Evolutionary conservation across 1,284 basidiomycete species (phyloP).

Genomic region (Pisolithus thermaeus): DNA sequence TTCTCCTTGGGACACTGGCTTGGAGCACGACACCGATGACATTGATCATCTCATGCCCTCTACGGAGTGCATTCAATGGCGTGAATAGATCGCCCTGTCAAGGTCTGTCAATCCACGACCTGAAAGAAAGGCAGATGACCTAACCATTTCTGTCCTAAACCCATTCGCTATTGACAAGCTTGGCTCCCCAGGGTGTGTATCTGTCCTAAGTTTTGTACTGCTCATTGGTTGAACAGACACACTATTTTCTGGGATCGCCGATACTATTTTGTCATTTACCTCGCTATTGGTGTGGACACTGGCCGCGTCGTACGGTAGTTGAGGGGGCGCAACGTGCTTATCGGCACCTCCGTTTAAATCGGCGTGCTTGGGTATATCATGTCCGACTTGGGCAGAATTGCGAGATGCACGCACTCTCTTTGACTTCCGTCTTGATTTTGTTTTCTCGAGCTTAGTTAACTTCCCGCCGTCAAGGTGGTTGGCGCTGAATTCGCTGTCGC

Average conservation of each 20-base stretch:
- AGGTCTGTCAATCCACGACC: slow-evolving; percentile 2
- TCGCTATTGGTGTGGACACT: no score
- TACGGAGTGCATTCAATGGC: slow-evolving; percentile 17
- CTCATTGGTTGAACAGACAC: neutral
- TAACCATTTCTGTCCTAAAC: slow-evolving; percentile 23
- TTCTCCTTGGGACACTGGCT: slow-evolving; percentile 12
- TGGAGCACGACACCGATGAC: slow-evolving; percentile 25
- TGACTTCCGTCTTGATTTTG: slow-evolving; percentile 9
- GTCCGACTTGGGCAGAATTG: neutral
- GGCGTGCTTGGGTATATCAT: neutral
- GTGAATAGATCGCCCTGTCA: slow-evolving; percentile 27
- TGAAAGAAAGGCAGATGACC: slow-evolving; percentile 1
- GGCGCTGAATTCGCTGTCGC: neutral
- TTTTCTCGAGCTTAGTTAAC: slow-evolving; percentile 15
- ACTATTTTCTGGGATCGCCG: neutral
- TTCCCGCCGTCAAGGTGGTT: neutral
- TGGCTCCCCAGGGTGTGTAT: neutral
- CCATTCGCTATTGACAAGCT: slow-evolving; percentile 13
- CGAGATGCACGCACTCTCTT: neutral
- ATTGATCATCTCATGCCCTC: slow-evolving; percentile 19
- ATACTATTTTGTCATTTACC: neutral
- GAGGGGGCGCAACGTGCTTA: neutral
- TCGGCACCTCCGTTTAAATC: no score
- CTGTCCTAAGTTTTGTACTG: neutral
- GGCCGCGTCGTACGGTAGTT: neutral